Base-by-base conservation (phyloP, 2,329 filamentous ascomycete species). In the Exophiala calicioides region DNA sequence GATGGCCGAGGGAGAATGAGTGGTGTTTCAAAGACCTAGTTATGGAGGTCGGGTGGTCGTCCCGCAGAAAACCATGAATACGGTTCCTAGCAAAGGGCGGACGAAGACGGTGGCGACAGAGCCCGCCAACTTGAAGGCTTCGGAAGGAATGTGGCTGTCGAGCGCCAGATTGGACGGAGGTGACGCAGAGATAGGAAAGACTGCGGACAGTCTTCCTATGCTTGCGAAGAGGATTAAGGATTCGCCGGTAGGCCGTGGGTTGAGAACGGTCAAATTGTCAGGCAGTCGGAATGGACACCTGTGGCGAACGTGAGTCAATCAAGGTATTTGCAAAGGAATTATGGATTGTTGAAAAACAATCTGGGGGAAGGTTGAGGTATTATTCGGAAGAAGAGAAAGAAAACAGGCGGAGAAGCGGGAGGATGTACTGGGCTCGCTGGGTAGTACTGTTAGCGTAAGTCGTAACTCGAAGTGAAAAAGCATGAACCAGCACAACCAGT, bases 21-120 rank as follows among this genome's bases (percentile, higher is more conserved):
- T 20, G n/a, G 18, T 27, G 24, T 36, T 46, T 36, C 30, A 12
- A 36, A 48, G 34, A 41, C 62, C 77, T 71, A 91, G 75, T 96
- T 97, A 97, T 79, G 91, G 91, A 69, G 93, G 91, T 76, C 95
- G 91, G 78, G 90, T 93, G 79, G 93, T 88, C 77, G 90, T 88
- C 86, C 91, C 90, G 79, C 84, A 84, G 72, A 91, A 91, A 83
- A 94, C 90, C 90, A 90, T 88, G 79, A 84, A 84, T 69, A 84
- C 84, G 73, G 90, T 91, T 79, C 89, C 89, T 71, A 91, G 85
- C 76, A 95, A 88, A 81, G 89, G 90, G 78, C 85, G 85, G 68
- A 85, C 78, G 75, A 85, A 85, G 70, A 86, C 81, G 74, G 80
- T 74, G 72, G 78, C 71, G 73, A 78, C 77, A 82, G 83, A 76